Evolutionary conservation across 2,329 filamentous ascomycete genomes (phyloP), one percentile per base, ranked within the genome.

Genomic region (Calonectria leucothoes): DNA sequence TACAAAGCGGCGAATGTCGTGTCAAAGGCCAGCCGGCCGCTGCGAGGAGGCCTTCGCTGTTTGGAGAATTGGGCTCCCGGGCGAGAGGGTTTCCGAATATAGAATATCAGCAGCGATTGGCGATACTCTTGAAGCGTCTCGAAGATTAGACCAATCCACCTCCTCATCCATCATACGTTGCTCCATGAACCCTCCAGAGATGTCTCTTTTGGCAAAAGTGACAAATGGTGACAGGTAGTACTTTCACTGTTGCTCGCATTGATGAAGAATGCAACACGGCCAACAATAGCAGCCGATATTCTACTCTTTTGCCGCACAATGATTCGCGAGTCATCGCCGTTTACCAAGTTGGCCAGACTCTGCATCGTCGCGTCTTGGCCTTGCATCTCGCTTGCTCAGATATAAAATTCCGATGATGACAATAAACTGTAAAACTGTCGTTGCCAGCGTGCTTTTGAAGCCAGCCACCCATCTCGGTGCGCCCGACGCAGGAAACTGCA

Each of bases 401-500:
- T 64, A 72, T 1, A 76, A 61, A 14, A 83, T 82, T 20, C 75
- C 70, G 1, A 78, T 69, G 12, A 83, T 78, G 17, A 78, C 74
- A 4, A 79, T 48, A 10, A 85, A 74, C 78, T 85, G 84, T 29
- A 77, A 75, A 6, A 85, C 68, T 1, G 81, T 81, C 0, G 83
- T 85, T 8, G 75, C 79, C 7, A 86, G 74, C n/a, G 80, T 77
- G 31, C 81, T 81, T 25, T 75, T 76, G 42, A 82, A 82, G 2
- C 80, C 81, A 10, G 72, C 77, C 20, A 74, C 74, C 66, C 85
- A 86, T 27, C 79, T 78, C 11, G 84, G 84, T 12, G 83, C 84
- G 20, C 80, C 77, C 8, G 78, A 80, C 0, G 85, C 84, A 0
- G 85, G 83, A 55, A 82, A 86, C 65, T 84, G 83, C 6, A 85